Conservation (phyloP, 371 early-diverging fungal species). For the Saksenaea oblongispora region DNA sequence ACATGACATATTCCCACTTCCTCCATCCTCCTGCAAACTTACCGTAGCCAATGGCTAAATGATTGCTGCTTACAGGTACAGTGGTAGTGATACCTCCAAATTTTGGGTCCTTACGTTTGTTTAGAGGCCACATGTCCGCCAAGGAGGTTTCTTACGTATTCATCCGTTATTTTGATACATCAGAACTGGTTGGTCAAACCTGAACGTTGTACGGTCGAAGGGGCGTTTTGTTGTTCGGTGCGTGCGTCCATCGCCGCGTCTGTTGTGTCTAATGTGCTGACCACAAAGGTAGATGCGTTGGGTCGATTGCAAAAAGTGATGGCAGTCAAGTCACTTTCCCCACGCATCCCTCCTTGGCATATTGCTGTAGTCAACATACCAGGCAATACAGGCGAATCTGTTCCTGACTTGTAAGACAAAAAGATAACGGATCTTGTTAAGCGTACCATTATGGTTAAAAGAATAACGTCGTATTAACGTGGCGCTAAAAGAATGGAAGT, state of each 20-base stretch:
- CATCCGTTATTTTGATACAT: neutral
- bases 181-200: neutral
- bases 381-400: slow-evolving; percentile 1
- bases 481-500: slow-evolving; percentile 8
- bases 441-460: slow-evolving; percentile 21
- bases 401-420: neutral
- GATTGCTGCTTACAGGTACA: slow-evolving; percentile 48
- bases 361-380: slow-evolving; percentile 10
- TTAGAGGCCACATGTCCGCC: slow-evolving; percentile 38
- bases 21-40: slow-evolving; percentile 9
- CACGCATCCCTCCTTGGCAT: neutral
- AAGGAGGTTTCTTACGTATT: slow-evolving; percentile 16
- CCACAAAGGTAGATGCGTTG: slow-evolving; percentile 16
- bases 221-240: neutral
- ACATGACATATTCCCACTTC: no score
- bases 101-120: slow-evolving; percentile 22
- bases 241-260: neutral
- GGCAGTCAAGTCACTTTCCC: slow-evolving; percentile 8
- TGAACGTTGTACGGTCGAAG: neutral
- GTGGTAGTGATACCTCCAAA: slow-evolving; percentile 50
- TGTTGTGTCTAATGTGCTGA: slow-evolving; percentile 2
- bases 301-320: slow-evolving; percentile 27
- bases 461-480: slow-evolving; percentile 22
- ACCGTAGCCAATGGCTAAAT: slow-evolving; percentile 63
- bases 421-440: neutral